These are phyloP conservation scores for Nicotiana obtusifolia DNA, from an alignment of 257 asterid species.

Conservation along the genomic window DNA sequence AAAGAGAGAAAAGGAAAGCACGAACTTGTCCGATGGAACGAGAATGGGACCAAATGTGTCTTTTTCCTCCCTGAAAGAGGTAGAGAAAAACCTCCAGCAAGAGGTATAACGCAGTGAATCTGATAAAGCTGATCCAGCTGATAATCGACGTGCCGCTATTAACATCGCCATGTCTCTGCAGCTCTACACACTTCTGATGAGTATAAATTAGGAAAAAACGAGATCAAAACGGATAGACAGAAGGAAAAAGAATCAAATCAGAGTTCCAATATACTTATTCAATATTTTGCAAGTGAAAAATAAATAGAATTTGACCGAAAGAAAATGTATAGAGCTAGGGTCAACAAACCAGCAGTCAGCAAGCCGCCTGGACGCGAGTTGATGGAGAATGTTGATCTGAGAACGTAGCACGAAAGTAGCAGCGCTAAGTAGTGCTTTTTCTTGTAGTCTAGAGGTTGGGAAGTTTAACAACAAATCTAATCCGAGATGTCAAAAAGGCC, in stretches of 20 bases:
- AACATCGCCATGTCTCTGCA: constrained; percentile 43
- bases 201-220: not conserved
- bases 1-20: constrained; percentile 1
- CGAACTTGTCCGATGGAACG: constrained; percentile 73
- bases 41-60: constrained; percentile 94
- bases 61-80: constrained; percentile 73
- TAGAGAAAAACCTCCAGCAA: constrained; percentile 53
- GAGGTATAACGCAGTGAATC: constrained; percentile 24
- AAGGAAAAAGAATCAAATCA: not conserved
- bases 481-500: no score
- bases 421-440: no score
- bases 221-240: not conserved
- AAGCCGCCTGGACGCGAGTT: no score
- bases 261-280: not conserved
- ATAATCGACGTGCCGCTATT: constrained; percentile 47
- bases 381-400: no score
- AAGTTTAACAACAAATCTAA: no score
- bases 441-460: no score
- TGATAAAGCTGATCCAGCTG: constrained; percentile 32
- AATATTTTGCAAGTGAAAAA: no score
- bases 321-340: no score
- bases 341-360: no score
- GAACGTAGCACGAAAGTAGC: no score
- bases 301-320: no score
- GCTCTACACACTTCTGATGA: not conserved